Percentiles rank a stretch among this genome's conserved stretches.
Conservation (phyloP, 1,284 basidiomycete species). For the Clitocybe nebularis region DNA sequence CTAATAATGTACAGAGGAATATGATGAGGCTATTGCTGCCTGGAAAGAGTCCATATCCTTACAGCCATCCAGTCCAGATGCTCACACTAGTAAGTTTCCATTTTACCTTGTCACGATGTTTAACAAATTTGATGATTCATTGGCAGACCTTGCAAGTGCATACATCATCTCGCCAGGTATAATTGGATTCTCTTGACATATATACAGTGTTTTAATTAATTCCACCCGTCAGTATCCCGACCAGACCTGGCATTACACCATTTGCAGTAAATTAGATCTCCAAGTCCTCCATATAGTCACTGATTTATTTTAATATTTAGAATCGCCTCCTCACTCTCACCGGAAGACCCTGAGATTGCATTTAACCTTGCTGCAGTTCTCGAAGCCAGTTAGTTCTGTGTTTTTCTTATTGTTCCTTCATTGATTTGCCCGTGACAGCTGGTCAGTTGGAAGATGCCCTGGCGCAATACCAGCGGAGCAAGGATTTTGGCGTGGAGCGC, state of each 20-base stretch:
- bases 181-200: conserved; percentile 10
- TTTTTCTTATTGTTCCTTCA: conserved; percentile 27
- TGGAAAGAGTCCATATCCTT: conserved; percentile 86
- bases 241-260: conserved; percentile 91
- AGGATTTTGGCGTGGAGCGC: conserved; percentile 77
- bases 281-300: conserved; percentile 25
- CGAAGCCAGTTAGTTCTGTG: conserved; percentile 69
- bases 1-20: conserved; percentile 61
- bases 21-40: conserved; percentile 76
- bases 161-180: conserved; percentile 77
- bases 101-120: conserved; percentile 5
- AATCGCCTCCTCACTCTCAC: conserved; percentile 80
- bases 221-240: conserved; percentile 56
- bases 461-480: conserved; percentile 75
- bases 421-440: conserved; percentile 40
- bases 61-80: conserved; percentile 83
- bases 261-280: conserved; percentile 57
- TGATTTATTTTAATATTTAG: conserved; percentile 37
- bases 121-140: conserved; percentile 10
- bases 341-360: conserved; percentile 92
- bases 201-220: conserved; percentile 4
- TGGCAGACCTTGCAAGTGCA: conserved; percentile 84
- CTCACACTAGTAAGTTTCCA: conserved; percentile 79
- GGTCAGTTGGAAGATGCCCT: conserved; percentile 80
- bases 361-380: conserved; percentile 92